phyloP scores from a whole-genome alignment of 345 rosid species.

The Euclidium syriacum region DNA sequence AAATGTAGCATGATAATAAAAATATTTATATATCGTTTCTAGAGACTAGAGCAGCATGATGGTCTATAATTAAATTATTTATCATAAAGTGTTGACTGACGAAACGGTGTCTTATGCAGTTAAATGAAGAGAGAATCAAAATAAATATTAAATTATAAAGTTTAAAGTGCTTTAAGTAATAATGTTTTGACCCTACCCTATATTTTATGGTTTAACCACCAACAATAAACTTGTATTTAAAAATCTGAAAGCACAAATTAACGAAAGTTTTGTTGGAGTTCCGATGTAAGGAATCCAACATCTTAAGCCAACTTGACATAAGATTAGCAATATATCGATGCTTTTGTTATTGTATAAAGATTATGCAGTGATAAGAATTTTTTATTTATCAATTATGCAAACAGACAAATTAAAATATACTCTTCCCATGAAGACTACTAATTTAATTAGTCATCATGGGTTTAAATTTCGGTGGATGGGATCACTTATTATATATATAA shows the following conservation, averaged over 20 bases:
- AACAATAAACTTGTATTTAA: background rate
- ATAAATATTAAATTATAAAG: background rate
- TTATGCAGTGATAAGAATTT: background rate
- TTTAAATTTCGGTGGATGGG: slow-evolving; percentile 1
- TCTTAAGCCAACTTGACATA: slow-evolving; percentile 19
- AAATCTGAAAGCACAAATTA: background rate
- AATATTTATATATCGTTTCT: no score
- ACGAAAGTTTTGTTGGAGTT: slow-evolving; percentile 29
- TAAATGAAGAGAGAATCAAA: slow-evolving; percentile 19
- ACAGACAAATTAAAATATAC: slow-evolving; percentile 9
- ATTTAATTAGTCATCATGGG: slow-evolving; percentile 23
- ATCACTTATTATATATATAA: background rate
- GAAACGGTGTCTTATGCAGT: slow-evolving; percentile 14
- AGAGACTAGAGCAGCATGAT: slow-evolving; percentile 1
- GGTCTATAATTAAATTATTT: background rate
- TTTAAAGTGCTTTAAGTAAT: slow-evolving; percentile 2
- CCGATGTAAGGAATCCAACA: slow-evolving; percentile 33
- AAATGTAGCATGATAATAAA: background rate
- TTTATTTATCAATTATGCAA: background rate
- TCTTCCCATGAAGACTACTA: slow-evolving; percentile 14
- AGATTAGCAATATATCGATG: background rate
- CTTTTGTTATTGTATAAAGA: slow-evolving; percentile 1
- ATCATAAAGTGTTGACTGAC: slow-evolving; percentile 4
- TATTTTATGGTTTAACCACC: background rate
- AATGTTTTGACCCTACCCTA: slow-evolving; percentile 10